phyloP scores from a whole-genome alignment of 2,329 filamentous ascomycete genomes.

The Didymella pomorum region DNA sequence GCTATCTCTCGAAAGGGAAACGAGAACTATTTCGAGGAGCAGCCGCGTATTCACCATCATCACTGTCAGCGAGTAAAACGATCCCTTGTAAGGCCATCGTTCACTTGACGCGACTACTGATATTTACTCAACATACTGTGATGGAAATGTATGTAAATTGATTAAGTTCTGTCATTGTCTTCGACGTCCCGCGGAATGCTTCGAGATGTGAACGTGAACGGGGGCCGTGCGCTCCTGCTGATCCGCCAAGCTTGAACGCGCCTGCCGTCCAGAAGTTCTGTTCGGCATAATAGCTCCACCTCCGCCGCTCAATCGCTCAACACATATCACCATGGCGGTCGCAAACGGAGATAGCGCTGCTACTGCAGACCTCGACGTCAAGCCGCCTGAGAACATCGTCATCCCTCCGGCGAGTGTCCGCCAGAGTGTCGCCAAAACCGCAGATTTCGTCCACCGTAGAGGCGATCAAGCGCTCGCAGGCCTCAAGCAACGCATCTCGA shows the following conservation, averaged over 20 bases:
- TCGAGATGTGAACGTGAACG: constrained; percentile 13
- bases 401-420: constrained; percentile 87
- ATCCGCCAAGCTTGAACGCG: constrained; percentile 22
- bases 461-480: constrained; percentile 77
- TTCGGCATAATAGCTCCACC: constrained; percentile 15
- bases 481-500: constrained; percentile 83
- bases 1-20: constrained; percentile 32
- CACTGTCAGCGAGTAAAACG: constrained; percentile 4
- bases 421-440: constrained; percentile 88
- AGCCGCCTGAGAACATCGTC: constrained; percentile 82
- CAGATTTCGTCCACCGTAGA: constrained; percentile 82
- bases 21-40: constrained; percentile 31
- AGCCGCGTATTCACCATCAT: constrained; percentile 20
- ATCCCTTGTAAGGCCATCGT: neutral
- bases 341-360: constrained; percentile 36
- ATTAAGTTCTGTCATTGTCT: constrained; percentile 2
- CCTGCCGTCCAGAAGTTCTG: constrained; percentile 17
- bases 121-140: too few species aligned
- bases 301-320: constrained; percentile 20
- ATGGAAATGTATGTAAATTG: neutral
- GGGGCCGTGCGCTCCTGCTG: constrained; percentile 9
- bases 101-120: neutral
- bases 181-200: constrained; percentile 5
- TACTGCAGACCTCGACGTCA: constrained; percentile 51
- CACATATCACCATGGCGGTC: constrained; percentile 37